Evolutionary conservation across 2,329 filamentous ascomycete species (phyloP).

Genomic region (Cercospora sp.): DNA sequence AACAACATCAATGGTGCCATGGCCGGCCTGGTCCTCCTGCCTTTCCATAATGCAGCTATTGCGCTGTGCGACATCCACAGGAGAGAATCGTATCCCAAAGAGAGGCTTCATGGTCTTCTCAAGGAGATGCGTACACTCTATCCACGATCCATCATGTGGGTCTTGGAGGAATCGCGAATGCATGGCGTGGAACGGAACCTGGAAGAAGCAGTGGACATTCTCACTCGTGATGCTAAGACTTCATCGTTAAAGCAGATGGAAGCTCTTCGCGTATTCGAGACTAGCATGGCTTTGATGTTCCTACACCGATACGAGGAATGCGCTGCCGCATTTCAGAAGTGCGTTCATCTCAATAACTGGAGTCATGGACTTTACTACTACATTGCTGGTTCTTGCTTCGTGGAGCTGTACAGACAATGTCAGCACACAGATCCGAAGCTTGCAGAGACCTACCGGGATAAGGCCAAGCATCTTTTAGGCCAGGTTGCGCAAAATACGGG

Average conservation of each 20-base stretch:
- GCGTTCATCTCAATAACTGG: conserved; percentile 83
- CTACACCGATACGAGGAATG: conserved; percentile 74
- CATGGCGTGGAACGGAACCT: conserved; percentile 67
- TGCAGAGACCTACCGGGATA: conserved; percentile 47
- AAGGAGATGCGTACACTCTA: conserved; percentile 73
- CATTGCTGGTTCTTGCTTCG: conserved; percentile 73
- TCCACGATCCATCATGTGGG: conserved; percentile 80
- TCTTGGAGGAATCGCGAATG: conserved; percentile 82
- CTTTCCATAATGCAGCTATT: conserved; percentile 84
- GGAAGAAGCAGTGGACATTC: conserved; percentile 64
- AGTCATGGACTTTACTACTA: conserved; percentile 87
- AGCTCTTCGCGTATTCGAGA: conserved; percentile 82
- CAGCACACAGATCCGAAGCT: conserved; percentile 48
- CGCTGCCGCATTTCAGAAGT: conserved; percentile 69
- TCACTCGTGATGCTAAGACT: conserved; percentile 30
- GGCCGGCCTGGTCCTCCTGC: conserved; percentile 75
- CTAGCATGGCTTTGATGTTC: conserved; percentile 75
- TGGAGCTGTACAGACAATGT: conserved; percentile 75
- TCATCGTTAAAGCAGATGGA: conserved; percentile 85
- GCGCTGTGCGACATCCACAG: conserved; percentile 87
- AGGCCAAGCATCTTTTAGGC: conserved; percentile 68
- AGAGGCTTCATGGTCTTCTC: conserved; percentile 67
- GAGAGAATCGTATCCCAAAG: conserved; percentile 64
- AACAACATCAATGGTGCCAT: conserved; percentile 91
- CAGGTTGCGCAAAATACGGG: conserved; percentile 73